Evolutionary conservation across 2,329 filamentous ascomycete species (phyloP).

Genomic region (Colletotrichum nymphaeae): DNA sequence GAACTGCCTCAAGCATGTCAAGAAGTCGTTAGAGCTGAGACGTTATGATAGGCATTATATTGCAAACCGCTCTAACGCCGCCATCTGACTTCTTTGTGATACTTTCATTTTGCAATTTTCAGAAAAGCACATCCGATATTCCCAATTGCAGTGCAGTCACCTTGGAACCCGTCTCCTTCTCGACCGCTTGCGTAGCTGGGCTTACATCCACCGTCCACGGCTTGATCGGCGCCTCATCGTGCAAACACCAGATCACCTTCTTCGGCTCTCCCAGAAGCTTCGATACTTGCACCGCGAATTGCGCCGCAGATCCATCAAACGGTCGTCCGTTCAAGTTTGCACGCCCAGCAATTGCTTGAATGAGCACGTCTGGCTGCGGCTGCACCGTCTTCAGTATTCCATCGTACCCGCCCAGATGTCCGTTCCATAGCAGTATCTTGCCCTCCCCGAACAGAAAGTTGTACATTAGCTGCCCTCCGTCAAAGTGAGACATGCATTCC

Average conservation of each 20-base stretch:
- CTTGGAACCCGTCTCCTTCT: neutral
- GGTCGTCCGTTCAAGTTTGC: constrained; percentile 35
- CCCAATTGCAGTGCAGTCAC: neutral
- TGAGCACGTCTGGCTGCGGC: constrained; percentile 39
- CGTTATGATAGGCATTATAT: neutral
- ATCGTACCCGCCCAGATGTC: constrained; percentile 39
- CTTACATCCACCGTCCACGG: constrained; percentile 7
- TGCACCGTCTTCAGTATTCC: constrained; percentile 36
- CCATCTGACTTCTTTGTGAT: neutral
- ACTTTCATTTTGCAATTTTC: neutral
- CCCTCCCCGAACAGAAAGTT: constrained; percentile 38
- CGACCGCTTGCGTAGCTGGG: neutral
- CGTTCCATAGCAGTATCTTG: constrained; percentile 39
- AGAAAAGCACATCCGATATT: neutral
- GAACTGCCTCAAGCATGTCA: neutral
- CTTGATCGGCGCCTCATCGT: constrained; percentile 20
- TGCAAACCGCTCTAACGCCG: neutral
- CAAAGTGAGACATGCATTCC: constrained; percentile 35
- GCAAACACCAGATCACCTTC: constrained; percentile 19
- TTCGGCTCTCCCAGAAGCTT: constrained; percentile 1
- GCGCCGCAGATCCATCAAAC: constrained; percentile 18
- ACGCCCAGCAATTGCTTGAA: constrained; percentile 39
- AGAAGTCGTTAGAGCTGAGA: neutral
- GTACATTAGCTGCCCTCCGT: constrained; percentile 42
- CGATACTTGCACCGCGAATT: constrained; percentile 1